Conservation (phyloP, 179 eudicot genomes). For the Patellifolia procumbens region DNA sequence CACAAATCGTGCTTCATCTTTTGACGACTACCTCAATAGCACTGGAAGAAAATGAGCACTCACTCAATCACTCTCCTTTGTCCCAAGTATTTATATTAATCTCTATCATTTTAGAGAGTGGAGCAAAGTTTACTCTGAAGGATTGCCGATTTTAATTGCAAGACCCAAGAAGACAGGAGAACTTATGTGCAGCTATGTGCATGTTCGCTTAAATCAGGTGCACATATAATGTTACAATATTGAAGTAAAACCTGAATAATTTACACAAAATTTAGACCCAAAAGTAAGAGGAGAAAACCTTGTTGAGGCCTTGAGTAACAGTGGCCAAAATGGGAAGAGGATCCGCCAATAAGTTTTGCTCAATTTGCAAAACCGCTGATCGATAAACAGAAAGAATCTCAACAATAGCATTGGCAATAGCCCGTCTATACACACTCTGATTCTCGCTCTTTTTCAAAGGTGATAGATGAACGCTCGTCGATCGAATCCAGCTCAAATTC, state of each 20-base stretch:
- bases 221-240: too few species aligned
- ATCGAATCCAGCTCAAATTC: slow-evolving; percentile 92
- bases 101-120: not conserved
- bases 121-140: not conserved
- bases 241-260: too few species aligned
- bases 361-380: slow-evolving; percentile 87
- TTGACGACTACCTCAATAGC: not conserved
- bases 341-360: slow-evolving; percentile 92
- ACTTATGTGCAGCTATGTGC: not conserved
- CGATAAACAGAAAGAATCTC: slow-evolving; percentile 89
- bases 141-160: not conserved
- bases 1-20: not conserved
- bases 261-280: not conserved
- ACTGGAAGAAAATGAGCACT: not conserved
- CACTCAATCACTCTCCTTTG: not conserved
- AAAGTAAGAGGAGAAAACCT: slow-evolving; percentile 45
- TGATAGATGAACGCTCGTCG: slow-evolving; percentile 43
- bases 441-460: slow-evolving; percentile 48
- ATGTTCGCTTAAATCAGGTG: not conserved
- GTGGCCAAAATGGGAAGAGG: slow-evolving; percentile 78
- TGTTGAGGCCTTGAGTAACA: slow-evolving; percentile 89
- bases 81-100: not conserved
- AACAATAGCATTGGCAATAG: slow-evolving; percentile 91
- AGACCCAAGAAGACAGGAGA: not conserved
- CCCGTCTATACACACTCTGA: slow-evolving; percentile 82